A percentile compares a stretch with the other conserved stretches of the same genome.
Conservation (phyloP, 495 filamentous ascomycete genomes). For the Acidiella bohemica region DNA sequence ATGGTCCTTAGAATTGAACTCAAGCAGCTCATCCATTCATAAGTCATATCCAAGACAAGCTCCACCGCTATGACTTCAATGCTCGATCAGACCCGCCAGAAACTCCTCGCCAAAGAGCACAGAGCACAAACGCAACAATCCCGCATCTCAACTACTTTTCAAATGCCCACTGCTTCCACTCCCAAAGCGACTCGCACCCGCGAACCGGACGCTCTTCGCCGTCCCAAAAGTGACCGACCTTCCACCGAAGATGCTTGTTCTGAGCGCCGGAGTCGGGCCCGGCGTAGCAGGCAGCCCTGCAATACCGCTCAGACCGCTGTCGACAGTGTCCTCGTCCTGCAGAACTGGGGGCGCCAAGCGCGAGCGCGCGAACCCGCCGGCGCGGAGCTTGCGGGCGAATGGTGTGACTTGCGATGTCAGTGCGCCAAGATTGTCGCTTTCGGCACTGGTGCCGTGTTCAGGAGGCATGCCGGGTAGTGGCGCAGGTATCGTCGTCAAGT, state of each 20-base stretch:
- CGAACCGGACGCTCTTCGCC: slow-evolving; percentile 18
- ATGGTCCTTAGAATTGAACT: too few species aligned
- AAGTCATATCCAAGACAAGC: too few species aligned
- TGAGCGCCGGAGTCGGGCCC: not conserved
- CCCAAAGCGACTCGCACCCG: slow-evolving; percentile 13
- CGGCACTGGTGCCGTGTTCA: not conserved
- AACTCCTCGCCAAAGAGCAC: too few species aligned
- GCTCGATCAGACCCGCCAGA: too few species aligned
- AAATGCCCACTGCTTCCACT: not conserved
- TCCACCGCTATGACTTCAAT: too few species aligned
- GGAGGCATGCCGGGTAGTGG: slow-evolving; percentile 16
- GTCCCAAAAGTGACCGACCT: too few species aligned
- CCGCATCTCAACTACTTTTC: slow-evolving; percentile 8
- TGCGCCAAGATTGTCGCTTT: not conserved
- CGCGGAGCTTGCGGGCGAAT: slow-evolving; percentile 27
- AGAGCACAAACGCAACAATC: not conserved
- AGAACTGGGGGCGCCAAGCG: too few species aligned
- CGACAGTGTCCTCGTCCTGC: too few species aligned
- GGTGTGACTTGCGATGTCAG: slow-evolving; percentile 23
- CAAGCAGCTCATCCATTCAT: too few species aligned
- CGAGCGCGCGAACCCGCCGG: slow-evolving; percentile 18
- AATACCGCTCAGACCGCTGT: too few species aligned
- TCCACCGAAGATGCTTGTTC: too few species aligned
- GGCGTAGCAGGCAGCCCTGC: too few species aligned
- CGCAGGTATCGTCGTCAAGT: slow-evolving; percentile 23